Percentiles rank a stretch among this genome's conserved stretches.
Conservation (phyloP, 2,329 filamentous ascomycete genomes). For the Aspergillus pseudoglaucus region DNA sequence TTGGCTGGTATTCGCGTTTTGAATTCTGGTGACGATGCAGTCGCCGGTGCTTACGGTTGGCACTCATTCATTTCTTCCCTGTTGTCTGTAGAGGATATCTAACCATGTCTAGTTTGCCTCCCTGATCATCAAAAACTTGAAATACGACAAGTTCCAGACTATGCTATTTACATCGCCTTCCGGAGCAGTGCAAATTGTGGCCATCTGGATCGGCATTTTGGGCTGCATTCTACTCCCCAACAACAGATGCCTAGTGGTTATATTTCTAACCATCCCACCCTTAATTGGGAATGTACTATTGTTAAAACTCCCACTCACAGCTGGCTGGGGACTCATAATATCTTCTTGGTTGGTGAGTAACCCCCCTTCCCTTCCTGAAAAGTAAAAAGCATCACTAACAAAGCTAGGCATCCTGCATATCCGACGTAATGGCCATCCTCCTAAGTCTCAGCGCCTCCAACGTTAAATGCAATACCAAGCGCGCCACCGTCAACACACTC, state of each 20-base stretch:
- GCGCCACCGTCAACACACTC: conserved; percentile 41
- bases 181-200: conserved; percentile 41
- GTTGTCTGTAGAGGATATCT: not conserved
- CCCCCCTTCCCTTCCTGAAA: not conserved
- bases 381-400: too few relatives aligned
- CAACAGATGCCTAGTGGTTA: conserved; percentile 34
- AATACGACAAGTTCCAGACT: conserved; percentile 41
- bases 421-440: conserved; percentile 37
- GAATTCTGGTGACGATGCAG: conserved; percentile 43
- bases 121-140: conserved; percentile 44
- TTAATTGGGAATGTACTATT: conserved; percentile 42
- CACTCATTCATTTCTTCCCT: not conserved
- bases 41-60: conserved; percentile 38
- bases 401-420: conserved; percentile 37
- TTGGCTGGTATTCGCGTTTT: conserved; percentile 43
- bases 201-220: conserved; percentile 43
- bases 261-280: conserved; percentile 38
- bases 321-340: conserved; percentile 45
- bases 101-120: conserved; percentile 35
- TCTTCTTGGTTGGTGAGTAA: conserved; percentile 40
- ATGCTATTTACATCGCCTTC: conserved; percentile 45
- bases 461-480: conserved; percentile 48
- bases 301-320: conserved; percentile 33
- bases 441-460: conserved; percentile 44
- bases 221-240: conserved; percentile 36